Conservation (phyloP, 805 yeast genomes). For the Brettanomyces sp. region DNA sequence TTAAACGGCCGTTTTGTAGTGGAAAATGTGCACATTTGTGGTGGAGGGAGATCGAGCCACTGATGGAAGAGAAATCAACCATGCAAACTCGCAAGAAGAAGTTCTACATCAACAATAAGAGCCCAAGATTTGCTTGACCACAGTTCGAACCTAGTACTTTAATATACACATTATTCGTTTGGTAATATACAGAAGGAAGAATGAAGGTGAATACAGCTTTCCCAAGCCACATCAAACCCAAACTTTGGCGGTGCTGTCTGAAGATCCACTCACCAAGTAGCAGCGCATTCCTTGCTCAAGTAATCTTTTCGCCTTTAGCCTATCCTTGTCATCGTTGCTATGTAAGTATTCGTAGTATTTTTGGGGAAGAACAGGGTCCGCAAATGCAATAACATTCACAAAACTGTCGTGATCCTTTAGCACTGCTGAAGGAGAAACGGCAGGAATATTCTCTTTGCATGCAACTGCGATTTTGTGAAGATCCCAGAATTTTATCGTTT, state of each 20-base stretch:
- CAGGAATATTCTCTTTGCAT: slow-evolving; percentile 15
- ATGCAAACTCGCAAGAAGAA: no score
- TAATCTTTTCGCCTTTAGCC: slow-evolving; percentile 19
- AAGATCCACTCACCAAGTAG: slow-evolving; percentile 53
- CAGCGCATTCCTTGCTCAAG: slow-evolving; percentile 48
- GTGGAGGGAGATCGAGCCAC: slow-evolving; percentile 12
- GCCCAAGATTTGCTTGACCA: no score
- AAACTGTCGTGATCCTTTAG: slow-evolving; percentile 68
- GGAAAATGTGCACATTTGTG: slow-evolving; percentile 35
- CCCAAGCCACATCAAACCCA: slow-evolving; percentile 30
- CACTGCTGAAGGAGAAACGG: slow-evolving; percentile 16
- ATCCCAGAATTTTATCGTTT: slow-evolving; percentile 73
- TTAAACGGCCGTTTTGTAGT: slow-evolving; percentile 46
- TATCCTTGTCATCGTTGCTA: slow-evolving; percentile 16
- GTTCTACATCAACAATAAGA: no score
- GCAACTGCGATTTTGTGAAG: slow-evolving; percentile 21
- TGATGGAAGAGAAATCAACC: no score
- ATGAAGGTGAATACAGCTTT: neutral
- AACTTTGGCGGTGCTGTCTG: slow-evolving; percentile 44
- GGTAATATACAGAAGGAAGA: neutral
- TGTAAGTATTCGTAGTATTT: slow-evolving; percentile 5
- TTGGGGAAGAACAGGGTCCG: slow-evolving; percentile 30
- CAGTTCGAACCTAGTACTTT: neutral
- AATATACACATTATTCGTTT: neutral
- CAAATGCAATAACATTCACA: slow-evolving; percentile 53